Percentiles rank a stretch among this genome's conserved stretches.
phyloP scores from a whole-genome alignment of 192 early-diverging fungal species.

The Coemansia sp. region DNA sequence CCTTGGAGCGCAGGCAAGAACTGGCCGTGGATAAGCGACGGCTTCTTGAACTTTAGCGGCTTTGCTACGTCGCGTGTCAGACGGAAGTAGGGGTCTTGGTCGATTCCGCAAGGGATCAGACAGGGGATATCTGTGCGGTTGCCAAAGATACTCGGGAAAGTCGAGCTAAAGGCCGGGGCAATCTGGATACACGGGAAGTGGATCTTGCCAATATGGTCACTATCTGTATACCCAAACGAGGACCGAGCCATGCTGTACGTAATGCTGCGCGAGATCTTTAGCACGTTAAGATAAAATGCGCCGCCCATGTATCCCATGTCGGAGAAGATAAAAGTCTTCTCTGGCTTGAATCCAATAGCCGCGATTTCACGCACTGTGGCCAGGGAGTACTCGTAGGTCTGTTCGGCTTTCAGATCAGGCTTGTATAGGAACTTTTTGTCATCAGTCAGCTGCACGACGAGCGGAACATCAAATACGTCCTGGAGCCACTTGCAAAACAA shows the following conservation, averaged over 20 bases:
- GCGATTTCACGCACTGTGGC: conserved; percentile 94
- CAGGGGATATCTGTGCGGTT: conserved; percentile 86
- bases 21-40: conserved; percentile 87
- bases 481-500: conserved; percentile 98
- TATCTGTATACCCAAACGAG: conserved; percentile 90
- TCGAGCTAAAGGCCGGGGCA: conserved; percentile 92
- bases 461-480: conserved; percentile 91
- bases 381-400: conserved; percentile 71
- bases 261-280: conserved; percentile 85
- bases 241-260: conserved; percentile 81
- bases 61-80: conserved; percentile 93
- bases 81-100: conserved; percentile 99
- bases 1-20: conserved; percentile 97
- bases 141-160: conserved; percentile 97
- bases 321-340: conserved; percentile 97
- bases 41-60: conserved; percentile 95
- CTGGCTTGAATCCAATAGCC: conserved; percentile 90
- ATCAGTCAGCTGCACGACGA: conserved; percentile 97
- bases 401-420: conserved; percentile 79
- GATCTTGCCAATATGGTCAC: conserved; percentile 87
- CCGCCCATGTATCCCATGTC: conserved; percentile 88
- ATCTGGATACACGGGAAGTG: conserved; percentile 95
- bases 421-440: conserved; percentile 99
- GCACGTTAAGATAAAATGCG: conserved; percentile 92
- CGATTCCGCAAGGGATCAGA: conserved; percentile 97